A percentile compares a stretch with the other conserved stretches of the same genome.
phyloP scores from a whole-genome alignment of 1,284 basidiomycete genomes.

The Schizopora paradoxa region DNA sequence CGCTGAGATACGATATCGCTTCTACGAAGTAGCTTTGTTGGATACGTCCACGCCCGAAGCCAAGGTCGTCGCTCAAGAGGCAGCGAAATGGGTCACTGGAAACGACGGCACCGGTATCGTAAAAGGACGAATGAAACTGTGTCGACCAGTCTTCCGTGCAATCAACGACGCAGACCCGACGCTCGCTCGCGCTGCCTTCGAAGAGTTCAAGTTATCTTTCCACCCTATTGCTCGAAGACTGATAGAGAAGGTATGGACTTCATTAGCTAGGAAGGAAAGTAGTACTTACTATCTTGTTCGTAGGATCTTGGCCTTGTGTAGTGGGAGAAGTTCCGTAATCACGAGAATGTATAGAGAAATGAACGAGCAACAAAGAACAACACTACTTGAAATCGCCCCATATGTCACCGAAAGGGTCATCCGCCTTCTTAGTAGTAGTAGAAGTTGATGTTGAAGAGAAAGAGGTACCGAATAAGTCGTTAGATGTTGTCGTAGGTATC shows the following conservation, averaged over 20 bases:
- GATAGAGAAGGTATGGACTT: conserved; percentile 59
- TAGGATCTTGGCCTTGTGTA: conserved; percentile 18
- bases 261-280: background rate
- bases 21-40: conserved; percentile 59
- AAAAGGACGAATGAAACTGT: conserved; percentile 81
- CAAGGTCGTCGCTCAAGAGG: conserved; percentile 41
- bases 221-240: conserved; percentile 71
- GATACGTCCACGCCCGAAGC: conserved; percentile 44
- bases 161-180: conserved; percentile 51
- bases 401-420: conserved; percentile 74
- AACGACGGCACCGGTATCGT: conserved; percentile 50
- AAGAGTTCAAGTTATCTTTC: conserved; percentile 49
- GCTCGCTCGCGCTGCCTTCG: conserved; percentile 59
- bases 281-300: conserved; percentile 13
- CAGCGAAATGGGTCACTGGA: conserved; percentile 67
- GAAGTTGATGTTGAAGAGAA: conserved; percentile 23
- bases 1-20: conserved; percentile 67
- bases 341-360: background rate
- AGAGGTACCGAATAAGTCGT: conserved; percentile 30
- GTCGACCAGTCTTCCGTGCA: conserved; percentile 57
- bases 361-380: background rate
- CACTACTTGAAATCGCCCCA: conserved; percentile 74
- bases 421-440: conserved; percentile 47
- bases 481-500: conserved; percentile 16
- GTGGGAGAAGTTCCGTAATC: conserved; percentile 7